These are phyloP conservation scores for Diaporthe ilicicola DNA, from an alignment of 2,329 filamentous ascomycete species.

Conservation along the genomic window DNA sequence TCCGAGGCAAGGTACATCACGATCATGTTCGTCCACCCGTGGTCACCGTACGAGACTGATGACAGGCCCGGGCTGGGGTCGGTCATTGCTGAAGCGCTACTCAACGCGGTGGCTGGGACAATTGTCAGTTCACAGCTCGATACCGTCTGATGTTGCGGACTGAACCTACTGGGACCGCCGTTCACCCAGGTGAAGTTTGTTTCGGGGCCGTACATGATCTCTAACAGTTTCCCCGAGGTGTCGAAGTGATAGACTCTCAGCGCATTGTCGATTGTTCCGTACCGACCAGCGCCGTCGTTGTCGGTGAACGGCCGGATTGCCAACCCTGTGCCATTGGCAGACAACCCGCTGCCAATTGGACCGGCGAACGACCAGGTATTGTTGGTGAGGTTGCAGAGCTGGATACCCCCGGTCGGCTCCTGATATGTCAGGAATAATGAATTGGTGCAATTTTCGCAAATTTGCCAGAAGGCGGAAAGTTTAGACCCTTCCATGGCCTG, in stretches of 20 bases:
- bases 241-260: constrained; percentile 13
- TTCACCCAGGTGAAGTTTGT: constrained; percentile 23
- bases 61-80: constrained; percentile 19
- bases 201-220: not conserved
- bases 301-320: constrained; percentile 3
- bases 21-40: constrained; percentile 17
- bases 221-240: not conserved
- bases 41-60: constrained; percentile 16
- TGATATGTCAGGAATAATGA: constrained; percentile 12
- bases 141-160: too few species aligned
- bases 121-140: not conserved
- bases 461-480: constrained; percentile 23
- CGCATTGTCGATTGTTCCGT: not conserved
- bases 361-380: constrained; percentile 8
- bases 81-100: not conserved
- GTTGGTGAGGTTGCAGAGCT: constrained; percentile 22
- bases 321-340: constrained; percentile 9
- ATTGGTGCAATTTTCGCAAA: constrained; percentile 26
- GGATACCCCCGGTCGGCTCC: not conserved
- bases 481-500: constrained; percentile 6
- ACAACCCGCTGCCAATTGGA: not conserved
- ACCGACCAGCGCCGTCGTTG: not conserved
- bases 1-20: constrained; percentile 15
- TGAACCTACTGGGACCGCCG: not conserved
- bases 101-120: not conserved